A percentile compares a stretch with the other conserved stretches of the same genome.
phyloP scores from a whole-genome alignment of 306 rosid species.

The Malus domestica region ASM211411v1 NC_041801.1:5522001-5522500 shows the following conservation, averaged over 20 bases:
- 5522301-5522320: slow-evolving; percentile 53
- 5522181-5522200: neutral
- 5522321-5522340: slow-evolving; percentile 77
- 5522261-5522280: slow-evolving; percentile 72
- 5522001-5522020: slow-evolving; percentile 66
- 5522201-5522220: neutral
- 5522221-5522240: slow-evolving; percentile 65
- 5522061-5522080: slow-evolving; percentile 76
- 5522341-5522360: slow-evolving; percentile 62
- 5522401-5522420: slow-evolving; percentile 48
- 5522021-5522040: slow-evolving; percentile 69
- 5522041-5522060: slow-evolving; percentile 64
- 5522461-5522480: slow-evolving; percentile 50
- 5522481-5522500: slow-evolving; percentile 77
- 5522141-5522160: neutral
- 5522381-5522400: slow-evolving; percentile 42
- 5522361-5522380: slow-evolving; percentile 75
- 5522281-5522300: slow-evolving; percentile 66
- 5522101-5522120: slow-evolving; percentile 30
- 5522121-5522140: slow-evolving; percentile 75
- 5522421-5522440: slow-evolving; percentile 31
- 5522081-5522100: slow-evolving; percentile 64
- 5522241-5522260: slow-evolving; percentile 80
- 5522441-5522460: slow-evolving; percentile 48
- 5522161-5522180: neutral